A percentile compares a stretch with the other conserved stretches of the same genome.
Evolutionary conservation across 176 grass and related monocot species (phyloP).

Genomic region (Microstegium vimineum): DNA sequence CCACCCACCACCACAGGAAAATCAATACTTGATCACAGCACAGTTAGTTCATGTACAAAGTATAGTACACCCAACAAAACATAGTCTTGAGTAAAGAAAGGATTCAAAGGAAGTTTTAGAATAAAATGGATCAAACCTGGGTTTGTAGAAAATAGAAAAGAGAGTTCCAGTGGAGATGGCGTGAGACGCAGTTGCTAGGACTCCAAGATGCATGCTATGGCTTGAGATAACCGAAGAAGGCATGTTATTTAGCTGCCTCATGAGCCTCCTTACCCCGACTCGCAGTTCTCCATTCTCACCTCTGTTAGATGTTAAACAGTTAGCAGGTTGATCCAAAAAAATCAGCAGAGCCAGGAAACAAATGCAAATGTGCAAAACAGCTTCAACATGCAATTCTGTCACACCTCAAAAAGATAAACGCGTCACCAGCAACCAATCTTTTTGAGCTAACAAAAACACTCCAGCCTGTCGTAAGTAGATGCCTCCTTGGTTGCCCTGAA

Average conservation of each 20-base stretch:
- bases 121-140: slow-evolving; percentile 49
- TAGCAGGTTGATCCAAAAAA: slow-evolving; percentile 13
- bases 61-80: neutral
- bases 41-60: neutral
- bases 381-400: neutral
- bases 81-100: slow-evolving; percentile 1
- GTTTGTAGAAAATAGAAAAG: slow-evolving; percentile 91
- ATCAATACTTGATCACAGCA: neutral
- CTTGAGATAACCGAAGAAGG: slow-evolving; percentile 92
- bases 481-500: slow-evolving; percentile 81
- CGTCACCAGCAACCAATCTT: slow-evolving; percentile 84
- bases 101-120: neutral
- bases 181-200: slow-evolving; percentile 89
- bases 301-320: slow-evolving; percentile 34
- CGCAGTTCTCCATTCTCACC: slow-evolving; percentile 74
- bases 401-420: slow-evolving; percentile 89
- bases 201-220: slow-evolving; percentile 95
- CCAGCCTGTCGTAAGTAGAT: slow-evolving; percentile 92
- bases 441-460: slow-evolving; percentile 94
- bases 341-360: slow-evolving; percentile 6
- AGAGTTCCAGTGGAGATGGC: slow-evolving; percentile 67
- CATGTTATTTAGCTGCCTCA: slow-evolving; percentile 70
- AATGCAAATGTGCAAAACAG: neutral
- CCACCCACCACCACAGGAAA: neutral
- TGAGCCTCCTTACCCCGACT: slow-evolving; percentile 71